Percentiles rank a stretch among this genome's conserved stretches.
Conservation (phyloP, 257 asterid species). For the Capsicum pubescens region DNA sequence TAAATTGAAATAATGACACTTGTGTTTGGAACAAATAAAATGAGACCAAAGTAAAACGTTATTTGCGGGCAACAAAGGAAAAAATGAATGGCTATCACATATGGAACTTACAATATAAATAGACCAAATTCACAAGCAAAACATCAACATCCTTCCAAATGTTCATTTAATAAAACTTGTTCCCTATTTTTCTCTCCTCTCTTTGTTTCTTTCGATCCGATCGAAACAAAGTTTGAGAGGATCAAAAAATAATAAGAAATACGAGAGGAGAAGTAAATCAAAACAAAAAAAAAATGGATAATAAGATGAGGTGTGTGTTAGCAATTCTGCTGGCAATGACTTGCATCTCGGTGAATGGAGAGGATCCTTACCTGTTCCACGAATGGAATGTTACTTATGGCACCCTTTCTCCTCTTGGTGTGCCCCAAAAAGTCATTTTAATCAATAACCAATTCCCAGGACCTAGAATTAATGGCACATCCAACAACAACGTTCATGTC, state of each 20-base stretch:
- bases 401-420: conserved; percentile 50
- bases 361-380: conserved; percentile 58
- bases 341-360: conserved; percentile 36
- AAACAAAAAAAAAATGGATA: neutral
- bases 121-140: neutral
- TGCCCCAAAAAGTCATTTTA: conserved; percentile 51
- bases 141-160: neutral
- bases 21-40: too few relatives aligned
- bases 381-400: conserved; percentile 62
- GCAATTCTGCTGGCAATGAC: neutral
- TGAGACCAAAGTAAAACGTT: neutral
- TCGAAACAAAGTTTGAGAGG: conserved; percentile 7
- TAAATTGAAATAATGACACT: too few relatives aligned
- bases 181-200: neutral
- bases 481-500: conserved; percentile 38
- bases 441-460: conserved; percentile 66
- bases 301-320: neutral
- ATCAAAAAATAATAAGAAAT: conserved; percentile 15
- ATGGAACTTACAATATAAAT: neutral
- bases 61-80: neutral
- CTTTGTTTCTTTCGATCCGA: conserved; percentile 17
- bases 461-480: conserved; percentile 51
- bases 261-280: neutral
- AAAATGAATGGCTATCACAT: neutral
- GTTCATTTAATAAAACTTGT: neutral